phyloP scores from a whole-genome alignment of 2,329 filamentous ascomycete species.

The Trichophyton rubrum region DNA sequence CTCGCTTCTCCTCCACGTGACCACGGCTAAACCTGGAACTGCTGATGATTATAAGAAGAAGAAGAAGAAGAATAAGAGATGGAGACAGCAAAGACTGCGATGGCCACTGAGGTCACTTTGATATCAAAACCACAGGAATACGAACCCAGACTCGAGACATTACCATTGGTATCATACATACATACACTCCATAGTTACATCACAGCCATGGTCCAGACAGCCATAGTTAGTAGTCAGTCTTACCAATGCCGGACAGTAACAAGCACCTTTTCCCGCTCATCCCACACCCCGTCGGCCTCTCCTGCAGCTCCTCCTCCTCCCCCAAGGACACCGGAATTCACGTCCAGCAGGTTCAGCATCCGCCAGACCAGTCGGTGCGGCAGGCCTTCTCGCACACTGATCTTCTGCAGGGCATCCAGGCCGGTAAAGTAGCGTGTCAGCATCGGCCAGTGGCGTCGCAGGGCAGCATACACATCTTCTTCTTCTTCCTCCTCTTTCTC shows the following conservation, averaged over 20 bases:
- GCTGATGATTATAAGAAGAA: too few relatives aligned
- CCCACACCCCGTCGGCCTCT: conserved; percentile 17
- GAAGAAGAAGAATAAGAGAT: too few relatives aligned
- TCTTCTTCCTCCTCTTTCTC: too few relatives aligned
- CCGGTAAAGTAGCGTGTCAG: conserved; percentile 85
- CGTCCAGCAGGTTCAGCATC: conserved; percentile 52
- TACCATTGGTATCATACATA: too few relatives aligned
- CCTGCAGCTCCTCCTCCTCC: too few relatives aligned
- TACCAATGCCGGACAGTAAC: conserved; percentile 60
- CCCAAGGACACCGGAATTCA: conserved; percentile 25
- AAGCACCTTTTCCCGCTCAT: conserved; percentile 34
- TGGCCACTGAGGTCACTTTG: too few relatives aligned
- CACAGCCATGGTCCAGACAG: too few relatives aligned
- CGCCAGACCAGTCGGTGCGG: conserved; percentile 58
- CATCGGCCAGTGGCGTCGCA: conserved; percentile 56
- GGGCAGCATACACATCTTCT: conserved; percentile 7
- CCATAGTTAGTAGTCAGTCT: not conserved
- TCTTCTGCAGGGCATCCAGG: conserved; percentile 67
- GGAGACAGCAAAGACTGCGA: too few relatives aligned
- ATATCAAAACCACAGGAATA: not conserved
- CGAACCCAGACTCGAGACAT: too few relatives aligned
- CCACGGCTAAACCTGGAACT: not conserved
- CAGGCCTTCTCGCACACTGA: conserved; percentile 71
- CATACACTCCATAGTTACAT: too few relatives aligned
- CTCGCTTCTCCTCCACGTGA: not conserved